A percentile compares a stretch with the other conserved stretches of the same genome.
phyloP scores from a whole-genome alignment of 2,329 filamentous ascomycete species.

The Neonectria magnoliae region DNA sequence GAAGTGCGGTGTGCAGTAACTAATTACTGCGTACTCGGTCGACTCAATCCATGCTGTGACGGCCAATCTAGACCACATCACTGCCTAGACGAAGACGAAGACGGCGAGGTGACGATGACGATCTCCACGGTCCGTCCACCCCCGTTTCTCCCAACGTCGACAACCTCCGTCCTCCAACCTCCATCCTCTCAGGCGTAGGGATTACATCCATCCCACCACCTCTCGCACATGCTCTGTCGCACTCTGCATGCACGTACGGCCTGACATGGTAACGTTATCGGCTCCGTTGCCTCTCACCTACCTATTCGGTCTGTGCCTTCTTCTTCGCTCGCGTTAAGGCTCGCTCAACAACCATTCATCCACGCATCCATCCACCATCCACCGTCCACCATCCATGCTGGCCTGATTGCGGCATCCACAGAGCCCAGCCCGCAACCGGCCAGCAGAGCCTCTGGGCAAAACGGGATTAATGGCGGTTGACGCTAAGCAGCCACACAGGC shows the following conservation, averaged over 20 bases:
- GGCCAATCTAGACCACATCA: neutral
- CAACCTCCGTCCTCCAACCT: neutral
- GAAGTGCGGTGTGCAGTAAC: neutral
- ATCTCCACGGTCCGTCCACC: neutral
- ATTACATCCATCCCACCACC: neutral
- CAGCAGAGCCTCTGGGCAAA: neutral
- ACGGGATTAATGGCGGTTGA: neutral
- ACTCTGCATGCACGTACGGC: neutral
- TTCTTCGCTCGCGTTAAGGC: neutral
- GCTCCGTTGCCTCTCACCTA: conserved; percentile 10
- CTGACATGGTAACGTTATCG: conserved; percentile 1
- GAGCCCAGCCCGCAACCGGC: conserved; percentile 6
- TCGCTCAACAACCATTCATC: neutral
- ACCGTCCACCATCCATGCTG: neutral
- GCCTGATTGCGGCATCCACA: conserved; percentile 17
- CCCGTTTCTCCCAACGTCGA: conserved; percentile 1
- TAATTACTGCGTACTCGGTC: neutral
- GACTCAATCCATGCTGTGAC: neutral
- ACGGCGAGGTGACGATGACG: neutral
- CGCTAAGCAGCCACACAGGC: neutral
- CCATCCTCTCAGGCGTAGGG: neutral
- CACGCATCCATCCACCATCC: no score
- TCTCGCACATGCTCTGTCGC: neutral
- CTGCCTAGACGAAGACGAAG: neutral
- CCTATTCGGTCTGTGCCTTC: conserved; percentile 12